Conservation (phyloP, 1,139 yeast genomes). For the Debaryomyces psychrophilus region DNA sequence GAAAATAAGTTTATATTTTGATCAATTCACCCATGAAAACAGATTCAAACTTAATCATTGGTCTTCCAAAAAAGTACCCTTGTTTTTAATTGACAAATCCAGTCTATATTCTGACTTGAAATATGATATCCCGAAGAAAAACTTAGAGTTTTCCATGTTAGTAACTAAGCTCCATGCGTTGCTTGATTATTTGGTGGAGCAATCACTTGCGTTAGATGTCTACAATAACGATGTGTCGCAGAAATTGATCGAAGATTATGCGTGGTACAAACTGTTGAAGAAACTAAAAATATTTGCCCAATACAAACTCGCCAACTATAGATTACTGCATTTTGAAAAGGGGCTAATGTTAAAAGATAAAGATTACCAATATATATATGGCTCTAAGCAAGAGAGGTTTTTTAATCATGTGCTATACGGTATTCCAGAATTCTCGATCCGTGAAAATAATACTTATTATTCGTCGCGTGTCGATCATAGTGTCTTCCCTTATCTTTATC, state of each 20-base stretch:
- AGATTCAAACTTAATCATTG: conserved; percentile 22
- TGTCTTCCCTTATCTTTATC: conserved; percentile 30
- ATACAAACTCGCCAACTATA: conserved; percentile 57
- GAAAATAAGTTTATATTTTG: conserved; percentile 23
- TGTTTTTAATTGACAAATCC: conserved; percentile 25
- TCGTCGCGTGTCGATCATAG: conserved; percentile 19
- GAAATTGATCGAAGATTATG: conserved; percentile 59
- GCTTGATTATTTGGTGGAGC: conserved; percentile 17
- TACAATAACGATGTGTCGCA: conserved; percentile 45
- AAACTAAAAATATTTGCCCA: conserved; percentile 62
- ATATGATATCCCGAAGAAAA: conserved; percentile 17
- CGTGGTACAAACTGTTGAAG: conserved; percentile 66
- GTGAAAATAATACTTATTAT: conserved; percentile 13
- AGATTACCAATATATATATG: conserved; percentile 27
- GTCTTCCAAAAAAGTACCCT: conserved; percentile 26
- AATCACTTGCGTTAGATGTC: conserved; percentile 35
- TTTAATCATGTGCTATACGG: conserved; percentile 32
- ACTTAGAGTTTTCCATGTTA: conserved; percentile 24
- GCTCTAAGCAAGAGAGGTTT: conserved; percentile 18
- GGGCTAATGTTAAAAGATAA: conserved; percentile 28
- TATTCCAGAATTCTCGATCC: conserved; percentile 19
- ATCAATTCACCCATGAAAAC: conserved; percentile 20
- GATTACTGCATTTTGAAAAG: conserved; percentile 53
- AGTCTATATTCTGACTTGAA: conserved; percentile 27
- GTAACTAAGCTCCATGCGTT: conserved; percentile 22